A percentile compares a stretch with the other conserved stretches of the same genome.
These are phyloP conservation scores for Trichosporon ovoides DNA, from an alignment of 1,284 basidiomycete genomes.

Conservation along the genomic window DNA sequence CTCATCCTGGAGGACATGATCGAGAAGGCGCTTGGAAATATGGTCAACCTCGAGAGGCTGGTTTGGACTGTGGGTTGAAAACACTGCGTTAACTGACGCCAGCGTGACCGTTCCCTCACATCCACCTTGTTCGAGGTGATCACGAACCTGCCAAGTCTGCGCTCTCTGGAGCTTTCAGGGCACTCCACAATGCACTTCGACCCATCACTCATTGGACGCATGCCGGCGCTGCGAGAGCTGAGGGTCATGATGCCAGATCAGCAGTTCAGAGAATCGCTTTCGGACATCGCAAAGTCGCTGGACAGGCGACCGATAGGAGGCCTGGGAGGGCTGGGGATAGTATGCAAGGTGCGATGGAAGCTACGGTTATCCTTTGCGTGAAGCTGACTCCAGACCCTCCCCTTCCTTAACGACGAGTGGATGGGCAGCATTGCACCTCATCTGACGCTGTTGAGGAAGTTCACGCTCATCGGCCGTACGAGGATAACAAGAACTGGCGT, in stretches of 20 bases:
- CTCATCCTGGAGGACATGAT: conserved; percentile 35
- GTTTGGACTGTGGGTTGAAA: conserved; percentile 41
- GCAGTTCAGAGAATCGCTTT: conserved; percentile 25
- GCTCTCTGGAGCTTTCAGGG: conserved; percentile 42
- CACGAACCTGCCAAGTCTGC: conserved; percentile 23
- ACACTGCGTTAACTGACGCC: background rate
- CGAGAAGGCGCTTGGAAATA: conserved; percentile 26
- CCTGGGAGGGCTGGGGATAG: conserved; percentile 35
- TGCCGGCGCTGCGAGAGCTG: conserved; percentile 36
- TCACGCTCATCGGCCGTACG: conserved; percentile 41
- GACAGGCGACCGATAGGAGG: conserved; percentile 24
- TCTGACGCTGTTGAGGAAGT: conserved; percentile 26
- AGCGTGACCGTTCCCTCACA: conserved; percentile 44
- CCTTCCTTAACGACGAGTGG: conserved; percentile 36
- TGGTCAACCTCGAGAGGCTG: conserved; percentile 37
- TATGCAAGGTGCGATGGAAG: conserved; percentile 31
- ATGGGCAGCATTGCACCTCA: conserved; percentile 29
- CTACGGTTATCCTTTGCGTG: no score
- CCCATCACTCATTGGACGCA: conserved; percentile 27
- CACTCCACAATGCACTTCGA: conserved; percentile 40
- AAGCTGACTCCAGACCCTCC: conserved; percentile 24
- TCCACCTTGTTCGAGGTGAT: conserved; percentile 33
- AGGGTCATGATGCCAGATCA: conserved; percentile 46
- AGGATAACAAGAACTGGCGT: conserved; percentile 35
- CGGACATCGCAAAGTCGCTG: conserved; percentile 22